phyloP scores from a whole-genome alignment of 2,329 filamentous ascomycete genomes.

The Fusarium duplospermum region DNA sequence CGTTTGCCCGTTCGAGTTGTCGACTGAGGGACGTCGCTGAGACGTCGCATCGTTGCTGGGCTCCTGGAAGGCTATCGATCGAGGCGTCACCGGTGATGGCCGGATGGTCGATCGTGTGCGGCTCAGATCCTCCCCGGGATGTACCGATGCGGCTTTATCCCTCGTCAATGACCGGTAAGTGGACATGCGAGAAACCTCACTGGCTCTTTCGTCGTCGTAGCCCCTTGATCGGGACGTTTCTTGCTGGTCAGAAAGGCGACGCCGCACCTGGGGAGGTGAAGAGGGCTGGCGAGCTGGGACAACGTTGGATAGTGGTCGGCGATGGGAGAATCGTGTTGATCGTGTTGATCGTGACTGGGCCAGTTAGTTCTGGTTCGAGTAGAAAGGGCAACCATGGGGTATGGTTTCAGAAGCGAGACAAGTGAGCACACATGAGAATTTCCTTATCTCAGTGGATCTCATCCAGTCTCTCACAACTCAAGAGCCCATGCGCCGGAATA shows the following conservation, averaged over 20 bases:
- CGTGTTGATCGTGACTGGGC: constrained; percentile 62
- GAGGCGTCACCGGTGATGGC: constrained; percentile 61
- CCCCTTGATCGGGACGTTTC: constrained; percentile 55
- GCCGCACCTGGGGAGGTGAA: constrained; percentile 63
- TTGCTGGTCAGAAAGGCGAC: constrained; percentile 69
- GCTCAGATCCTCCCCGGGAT: constrained; percentile 52
- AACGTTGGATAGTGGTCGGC: constrained; percentile 65
- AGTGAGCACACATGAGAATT: constrained; percentile 2
- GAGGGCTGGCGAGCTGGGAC: constrained; percentile 60
- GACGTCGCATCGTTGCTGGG: constrained; percentile 46
- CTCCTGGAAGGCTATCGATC: constrained; percentile 62
- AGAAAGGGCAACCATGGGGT: constrained; percentile 12
- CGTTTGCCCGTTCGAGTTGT: constrained; percentile 51
- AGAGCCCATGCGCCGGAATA: constrained; percentile 5
- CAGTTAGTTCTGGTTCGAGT: constrained; percentile 30
- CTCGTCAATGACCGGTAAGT: constrained; percentile 56
- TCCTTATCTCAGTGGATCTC: background rate
- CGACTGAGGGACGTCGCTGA: constrained; percentile 56
- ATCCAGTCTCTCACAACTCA: background rate
- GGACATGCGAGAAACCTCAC: constrained; percentile 55
- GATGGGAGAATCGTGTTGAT: constrained; percentile 58
- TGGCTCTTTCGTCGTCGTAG: constrained; percentile 58
- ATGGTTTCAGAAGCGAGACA: background rate
- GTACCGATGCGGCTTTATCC: constrained; percentile 56
- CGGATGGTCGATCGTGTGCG: constrained; percentile 52